These are phyloP conservation scores for Phytophthora meadii DNA, from an alignment of 352 stramenopile genomes.

Conservation along the genomic window DNA sequence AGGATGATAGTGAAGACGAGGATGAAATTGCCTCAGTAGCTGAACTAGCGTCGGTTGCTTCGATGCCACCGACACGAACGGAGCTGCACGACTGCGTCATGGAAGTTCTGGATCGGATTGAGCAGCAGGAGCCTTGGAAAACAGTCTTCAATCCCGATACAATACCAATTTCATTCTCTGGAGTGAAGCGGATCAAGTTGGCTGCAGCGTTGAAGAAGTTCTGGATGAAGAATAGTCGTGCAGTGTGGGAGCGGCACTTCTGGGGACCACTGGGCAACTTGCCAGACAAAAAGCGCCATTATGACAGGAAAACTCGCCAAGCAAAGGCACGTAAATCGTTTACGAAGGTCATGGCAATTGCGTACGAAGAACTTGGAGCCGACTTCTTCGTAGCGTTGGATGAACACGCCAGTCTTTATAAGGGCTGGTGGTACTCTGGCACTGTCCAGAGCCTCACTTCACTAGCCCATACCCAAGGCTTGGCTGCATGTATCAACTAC, in stretches of 20 bases:
- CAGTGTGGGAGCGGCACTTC: slow-evolving; percentile 41
- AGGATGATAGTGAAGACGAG: not conserved
- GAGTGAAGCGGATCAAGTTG: slow-evolving; percentile 8
- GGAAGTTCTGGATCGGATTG: slow-evolving; percentile 5
- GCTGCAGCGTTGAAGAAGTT: slow-evolving; percentile 18
- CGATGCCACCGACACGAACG: not conserved
- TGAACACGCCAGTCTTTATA: not conserved
- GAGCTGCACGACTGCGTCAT: slow-evolving; percentile 10
- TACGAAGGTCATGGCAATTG: slow-evolving; percentile 21
- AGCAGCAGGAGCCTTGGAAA: slow-evolving; percentile 21
- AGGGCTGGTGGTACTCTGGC: slow-evolving; percentile 36
- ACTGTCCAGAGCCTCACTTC: slow-evolving; percentile 10
- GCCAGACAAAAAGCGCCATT: not conserved
- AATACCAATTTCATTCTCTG: slow-evolving; percentile 17
- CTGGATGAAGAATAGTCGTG: slow-evolving; percentile 20
- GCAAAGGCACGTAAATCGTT: slow-evolving; percentile 10
- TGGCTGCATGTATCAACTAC: slow-evolving; percentile 25
- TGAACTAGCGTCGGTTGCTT: not conserved
- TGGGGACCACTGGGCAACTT: slow-evolving; percentile 19
- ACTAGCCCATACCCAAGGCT: slow-evolving; percentile 6
- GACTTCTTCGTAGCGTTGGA: slow-evolving; percentile 35
- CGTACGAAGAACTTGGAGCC: slow-evolving; percentile 19
- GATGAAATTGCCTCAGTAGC: slow-evolving; percentile 2
- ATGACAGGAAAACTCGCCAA: slow-evolving; percentile 23
- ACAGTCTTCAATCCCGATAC: slow-evolving; percentile 9